Percentiles rank a stretch among this genome's conserved stretches.
Conservation (phyloP, 2,329 filamentous ascomycete species). For the Bipolaris sorokiniana region DNA sequence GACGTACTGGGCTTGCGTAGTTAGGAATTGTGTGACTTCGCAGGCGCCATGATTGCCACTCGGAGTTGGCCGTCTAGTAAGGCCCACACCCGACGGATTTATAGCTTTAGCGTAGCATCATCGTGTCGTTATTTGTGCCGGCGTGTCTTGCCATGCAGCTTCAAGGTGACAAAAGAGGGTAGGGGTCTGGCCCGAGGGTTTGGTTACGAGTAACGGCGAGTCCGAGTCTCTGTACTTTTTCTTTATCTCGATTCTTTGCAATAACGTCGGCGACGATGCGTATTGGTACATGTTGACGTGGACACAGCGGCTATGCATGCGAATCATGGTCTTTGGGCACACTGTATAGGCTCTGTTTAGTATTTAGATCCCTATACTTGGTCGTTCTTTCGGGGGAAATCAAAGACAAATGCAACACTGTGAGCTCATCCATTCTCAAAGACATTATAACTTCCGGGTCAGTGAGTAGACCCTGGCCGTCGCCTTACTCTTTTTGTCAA, state of each 20-base stretch:
- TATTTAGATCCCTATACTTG: not conserved
- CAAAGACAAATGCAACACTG: not conserved
- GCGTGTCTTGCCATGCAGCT: not conserved
- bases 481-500: not conserved
- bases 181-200: not conserved
- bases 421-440: not conserved
- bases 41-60: not conserved
- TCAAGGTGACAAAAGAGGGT: not conserved
- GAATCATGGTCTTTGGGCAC: not conserved
- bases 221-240: not conserved
- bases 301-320: not conserved
- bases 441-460: not conserved
- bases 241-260: not conserved
- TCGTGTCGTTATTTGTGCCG: not conserved
- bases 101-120: not conserved
- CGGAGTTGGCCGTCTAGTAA: not conserved
- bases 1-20: not conserved
- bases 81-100: not conserved
- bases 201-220: not conserved
- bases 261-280: not conserved
- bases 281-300: not conserved
- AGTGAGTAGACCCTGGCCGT: not conserved
- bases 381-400: not conserved
- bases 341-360: not conserved
- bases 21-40: not conserved